Base-by-base conservation (phyloP, 805 yeast species). In the Candida ponderosae region DNA sequence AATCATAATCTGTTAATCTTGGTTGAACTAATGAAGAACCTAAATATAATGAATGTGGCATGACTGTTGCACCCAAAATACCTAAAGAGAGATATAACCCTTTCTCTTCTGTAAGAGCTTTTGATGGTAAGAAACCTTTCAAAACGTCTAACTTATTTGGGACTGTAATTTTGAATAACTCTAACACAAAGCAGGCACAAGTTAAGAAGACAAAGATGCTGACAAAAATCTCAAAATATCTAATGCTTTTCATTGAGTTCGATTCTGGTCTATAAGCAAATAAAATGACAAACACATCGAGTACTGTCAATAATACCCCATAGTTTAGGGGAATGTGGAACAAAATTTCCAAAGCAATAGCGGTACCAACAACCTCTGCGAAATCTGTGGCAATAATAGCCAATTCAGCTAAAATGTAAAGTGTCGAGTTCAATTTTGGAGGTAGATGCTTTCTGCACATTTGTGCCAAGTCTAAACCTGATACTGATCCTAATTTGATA, bases 351-450 rank as follows among this genome's bases (percentile, higher is more conserved):
- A 88, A 65, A 0, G 95, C 77, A 34, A 88, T 84, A 10, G 96
- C 96, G 4, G 95, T 82, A 2, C 97, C 97, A 7, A 88, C 90
- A 10, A 88, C 96, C 57, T 88, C 97, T 1, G 96, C 96, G 49
- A 88, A 63, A 56, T 88, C 97, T 0, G 97, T 88, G 9, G 95
- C 95, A 27, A 88, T 80, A 43, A 88, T 88, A 3, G 96, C 95
- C 18, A 85, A 48, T 50, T 88, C 96, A 0, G 96, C 87, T 47
- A 83, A 69, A 2, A 74, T 54, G 54, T 87, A 88, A 5, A 87
- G 62, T 6, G 69, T 41, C 10, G 77, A 39, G 45, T 80, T 80
- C 42, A 80, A 59, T 70, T 78, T 71, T 13, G 55, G 54, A 0
- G 87, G 83, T 18, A 84, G 63, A 47, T 80, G 79, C 41, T 68